Base-by-base conservation (phyloP, 2,329 filamentous ascomycete genomes). In the Penicillium olsonii region DNA sequence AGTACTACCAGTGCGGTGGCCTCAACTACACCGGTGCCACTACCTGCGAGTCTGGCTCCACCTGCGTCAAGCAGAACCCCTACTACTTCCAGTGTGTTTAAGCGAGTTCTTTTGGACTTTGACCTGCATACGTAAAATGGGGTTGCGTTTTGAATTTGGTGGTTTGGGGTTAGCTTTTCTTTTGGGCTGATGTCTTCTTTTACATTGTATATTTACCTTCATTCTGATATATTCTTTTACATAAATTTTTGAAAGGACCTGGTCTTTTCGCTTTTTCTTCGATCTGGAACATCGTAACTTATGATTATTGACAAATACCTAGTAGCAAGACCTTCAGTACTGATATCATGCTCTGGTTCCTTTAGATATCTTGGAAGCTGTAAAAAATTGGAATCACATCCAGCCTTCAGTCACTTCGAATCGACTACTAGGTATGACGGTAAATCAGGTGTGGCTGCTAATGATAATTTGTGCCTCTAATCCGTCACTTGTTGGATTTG, bases 1-100 rank as follows among this genome's bases (percentile, higher is more conserved):
- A 58, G 22, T 67, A 55, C 39, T 53, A 57, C 45, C 68, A 70
- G 53, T 71, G 71, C 43, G 71, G 71, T 42, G 71, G 71, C 22
- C 55, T 60, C 11, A 66, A 62, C 54, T 73, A 65, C 61, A 69
- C 63, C 11, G 69, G 70, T 9, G 50, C 65, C 11, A 71, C 64
- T 11, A 46, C 48, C 11, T 74, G 71, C 48, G 61, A 52, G 37
- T 57, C 59, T 43, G 60, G 60, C 10, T 65, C 62, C 47, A 69
- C 60, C 20, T 74, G 71, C 55, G 54, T 64, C 10, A 52, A 54
- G 40, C 61, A 65, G 55, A 71, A 72, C 54, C 57, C 62, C n/a
- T 74, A 60, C 55, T 74, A 72, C 56, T 65, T 52, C 46, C 70
- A 74, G 62, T 74, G 71, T 43, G 14, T 70, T 39, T 62, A 58